Conservation (phyloP, 805 yeast species). For the Yamadazyma takamatsuzukensis region DNA sequence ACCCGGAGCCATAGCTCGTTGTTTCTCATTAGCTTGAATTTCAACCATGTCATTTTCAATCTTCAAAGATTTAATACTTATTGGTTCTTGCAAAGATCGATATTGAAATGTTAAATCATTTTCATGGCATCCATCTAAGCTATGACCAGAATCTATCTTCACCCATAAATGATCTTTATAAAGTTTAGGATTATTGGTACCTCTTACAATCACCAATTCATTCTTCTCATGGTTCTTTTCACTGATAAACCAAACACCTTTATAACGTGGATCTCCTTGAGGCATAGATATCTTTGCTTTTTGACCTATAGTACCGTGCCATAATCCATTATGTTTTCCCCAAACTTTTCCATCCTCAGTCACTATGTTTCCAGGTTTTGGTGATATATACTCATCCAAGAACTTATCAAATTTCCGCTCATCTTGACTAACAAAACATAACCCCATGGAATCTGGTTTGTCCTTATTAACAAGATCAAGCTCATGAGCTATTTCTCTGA, state of each 20-base stretch:
- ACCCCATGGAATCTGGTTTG: constrained; percentile 93
- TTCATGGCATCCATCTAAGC: constrained; percentile 14
- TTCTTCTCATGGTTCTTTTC: constrained; percentile 63
- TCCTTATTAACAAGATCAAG: constrained; percentile 55
- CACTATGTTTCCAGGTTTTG: constrained; percentile 75
- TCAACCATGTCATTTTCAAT: constrained; percentile 17
- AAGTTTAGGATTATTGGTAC: constrained; percentile 56
- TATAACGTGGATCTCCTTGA: constrained; percentile 71
- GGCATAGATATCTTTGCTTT: constrained; percentile 78
- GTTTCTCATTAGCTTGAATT: constrained; percentile 41
- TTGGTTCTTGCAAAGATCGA: constrained; percentile 68
- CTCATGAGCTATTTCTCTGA: constrained; percentile 62
- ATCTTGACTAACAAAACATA: constrained; percentile 78
- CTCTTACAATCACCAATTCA: constrained; percentile 76
- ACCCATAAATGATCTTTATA: constrained; percentile 40
- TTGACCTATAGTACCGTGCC: constrained; percentile 97
- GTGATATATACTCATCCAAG: constrained; percentile 66
- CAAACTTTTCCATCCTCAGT: constrained; percentile 70
- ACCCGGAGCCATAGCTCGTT: constrained; percentile 85
- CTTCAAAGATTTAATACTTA: constrained; percentile 23
- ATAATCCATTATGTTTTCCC: constrained; percentile 82
- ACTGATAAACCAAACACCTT: constrained; percentile 85
- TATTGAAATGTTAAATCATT: constrained; percentile 46
- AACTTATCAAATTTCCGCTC: constrained; percentile 67
- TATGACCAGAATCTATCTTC: constrained; percentile 39